Base-by-base conservation (phyloP, 495 filamentous ascomycete genomes). In the Aspergillus panamensis region DNA sequence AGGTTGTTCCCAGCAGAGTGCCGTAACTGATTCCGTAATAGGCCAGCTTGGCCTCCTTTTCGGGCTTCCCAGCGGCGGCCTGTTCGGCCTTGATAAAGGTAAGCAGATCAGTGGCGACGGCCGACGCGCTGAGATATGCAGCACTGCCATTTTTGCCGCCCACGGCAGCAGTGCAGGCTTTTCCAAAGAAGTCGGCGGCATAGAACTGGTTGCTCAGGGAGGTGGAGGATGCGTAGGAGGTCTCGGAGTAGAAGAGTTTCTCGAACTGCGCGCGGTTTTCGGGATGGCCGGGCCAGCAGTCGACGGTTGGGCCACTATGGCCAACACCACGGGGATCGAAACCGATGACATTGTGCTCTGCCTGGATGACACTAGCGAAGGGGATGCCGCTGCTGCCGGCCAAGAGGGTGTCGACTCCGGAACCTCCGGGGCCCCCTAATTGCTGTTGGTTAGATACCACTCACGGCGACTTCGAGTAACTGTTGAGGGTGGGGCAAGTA, bases 11-110 rank as follows among this genome's bases (percentile, higher is more conserved):
- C 9, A 86, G 76, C 3, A 82, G 72, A 1, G 84, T 84, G 5
- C 84, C 84, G 58, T 86, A 87, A 53, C 78, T 82, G 33, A 85
- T 75, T n/a, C 83, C 76, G 63, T 82, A 83, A 50, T 79, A 83
- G 6, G 75, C 75, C 45, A 86, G 65, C 53, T 77, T 80, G 10
- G 63, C 57, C 10, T 73, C 59, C 13, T 51, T n/a, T 13, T 51
- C 57, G 14, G 54, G 31, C n/a, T 59, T 55, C 32, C 60, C 59
- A 7, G 59, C 51, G 10, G 44, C 8, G 20, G 17, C 29, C 20
- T 57, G 44, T 40, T 77, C 73, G 19, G 65, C 67, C 58, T 75
- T 65, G 19, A 66, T 53, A n/a, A 72, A 64, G n/a, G 67, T 65
- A n/a, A 78, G 58, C 53, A 77, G 66, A 21, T 78, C 75, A 17